A percentile compares a stretch with the other conserved stretches of the same genome.
Conservation (phyloP, 2,329 filamentous ascomycete genomes). For the Cordyceps cateniannulata region DNA sequence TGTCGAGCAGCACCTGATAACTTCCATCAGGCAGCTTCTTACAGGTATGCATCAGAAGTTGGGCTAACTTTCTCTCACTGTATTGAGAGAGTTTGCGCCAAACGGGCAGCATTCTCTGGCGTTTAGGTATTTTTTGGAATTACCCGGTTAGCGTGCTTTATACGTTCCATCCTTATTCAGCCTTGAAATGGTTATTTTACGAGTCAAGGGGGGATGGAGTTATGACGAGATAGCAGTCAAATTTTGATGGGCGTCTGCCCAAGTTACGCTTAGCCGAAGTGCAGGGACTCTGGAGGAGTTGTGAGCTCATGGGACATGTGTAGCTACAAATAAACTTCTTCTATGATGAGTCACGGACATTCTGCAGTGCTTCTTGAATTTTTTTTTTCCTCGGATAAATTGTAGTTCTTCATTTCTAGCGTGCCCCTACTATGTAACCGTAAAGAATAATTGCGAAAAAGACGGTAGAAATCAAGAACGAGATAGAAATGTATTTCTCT, state of each 20-base stretch:
- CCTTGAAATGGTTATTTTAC: background rate
- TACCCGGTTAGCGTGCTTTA: constrained; percentile 2
- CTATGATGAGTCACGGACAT: background rate
- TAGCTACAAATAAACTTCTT: background rate
- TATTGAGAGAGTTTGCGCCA: background rate
- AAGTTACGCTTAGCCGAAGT: background rate
- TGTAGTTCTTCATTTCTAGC: background rate
- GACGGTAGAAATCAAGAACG: too few relatives aligned
- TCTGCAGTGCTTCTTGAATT: background rate
- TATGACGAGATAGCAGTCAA: background rate
- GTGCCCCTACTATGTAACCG: too few relatives aligned
- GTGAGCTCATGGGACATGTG: background rate
- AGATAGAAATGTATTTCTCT: too few relatives aligned
- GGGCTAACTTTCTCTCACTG: background rate
- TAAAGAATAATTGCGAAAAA: too few relatives aligned
- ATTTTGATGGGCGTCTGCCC: background rate
- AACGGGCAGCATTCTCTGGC: background rate
- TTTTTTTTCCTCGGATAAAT: too few relatives aligned
- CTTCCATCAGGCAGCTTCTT: constrained; percentile 33
- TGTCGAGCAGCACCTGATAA: constrained; percentile 35
- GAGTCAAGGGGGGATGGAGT: background rate
- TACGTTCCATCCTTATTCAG: constrained; percentile 2
- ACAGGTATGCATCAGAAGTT: constrained; percentile 35
- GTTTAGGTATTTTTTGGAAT: background rate
- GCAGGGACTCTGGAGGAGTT: background rate